Evolutionary conservation across 345 rosid genomes (phyloP).

Genomic region (Sonneratia alba): DNA sequence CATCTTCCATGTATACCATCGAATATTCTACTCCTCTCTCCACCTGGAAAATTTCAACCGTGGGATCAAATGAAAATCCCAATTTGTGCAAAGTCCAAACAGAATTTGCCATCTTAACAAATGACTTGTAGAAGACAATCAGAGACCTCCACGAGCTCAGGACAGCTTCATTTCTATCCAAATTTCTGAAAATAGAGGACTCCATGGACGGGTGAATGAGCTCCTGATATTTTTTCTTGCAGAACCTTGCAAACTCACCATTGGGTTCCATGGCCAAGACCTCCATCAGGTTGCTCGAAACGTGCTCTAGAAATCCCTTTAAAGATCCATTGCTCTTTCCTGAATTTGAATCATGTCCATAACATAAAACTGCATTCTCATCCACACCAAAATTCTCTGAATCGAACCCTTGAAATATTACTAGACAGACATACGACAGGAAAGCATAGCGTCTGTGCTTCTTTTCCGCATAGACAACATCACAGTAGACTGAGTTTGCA

Average conservation of each 20-base stretch:
- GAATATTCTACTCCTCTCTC: conserved; percentile 78
- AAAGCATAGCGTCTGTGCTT: conserved; percentile 59
- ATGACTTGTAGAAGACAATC: conserved; percentile 58
- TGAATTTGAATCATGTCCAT: conserved; percentile 23
- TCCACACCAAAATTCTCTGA: conserved; percentile 32
- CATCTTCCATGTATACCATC: conserved; percentile 79
- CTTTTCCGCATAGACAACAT: conserved; percentile 40
- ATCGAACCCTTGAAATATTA: conserved; percentile 74
- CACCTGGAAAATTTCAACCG: conserved; percentile 73
- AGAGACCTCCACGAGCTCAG: conserved; percentile 83
- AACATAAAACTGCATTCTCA: conserved; percentile 20
- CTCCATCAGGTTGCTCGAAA: conserved; percentile 71
- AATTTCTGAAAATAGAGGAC: conserved; percentile 61
- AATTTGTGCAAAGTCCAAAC: conserved; percentile 72
- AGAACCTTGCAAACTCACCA: conserved; percentile 67
- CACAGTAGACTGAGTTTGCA: conserved; percentile 52
- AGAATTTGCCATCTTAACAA: conserved; percentile 78
- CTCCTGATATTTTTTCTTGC: conserved; percentile 79
- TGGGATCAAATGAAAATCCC: conserved; percentile 77
- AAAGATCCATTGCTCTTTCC: conserved; percentile 20
- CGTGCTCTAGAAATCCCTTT: conserved; percentile 73
- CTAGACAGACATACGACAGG: conserved; percentile 66
- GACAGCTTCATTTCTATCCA: conserved; percentile 59
- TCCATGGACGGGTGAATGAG: conserved; percentile 82
- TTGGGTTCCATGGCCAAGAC: conserved; percentile 51